Conservation (phyloP, 768 basidiomycete species). For the Paxillus involutus region DNA sequence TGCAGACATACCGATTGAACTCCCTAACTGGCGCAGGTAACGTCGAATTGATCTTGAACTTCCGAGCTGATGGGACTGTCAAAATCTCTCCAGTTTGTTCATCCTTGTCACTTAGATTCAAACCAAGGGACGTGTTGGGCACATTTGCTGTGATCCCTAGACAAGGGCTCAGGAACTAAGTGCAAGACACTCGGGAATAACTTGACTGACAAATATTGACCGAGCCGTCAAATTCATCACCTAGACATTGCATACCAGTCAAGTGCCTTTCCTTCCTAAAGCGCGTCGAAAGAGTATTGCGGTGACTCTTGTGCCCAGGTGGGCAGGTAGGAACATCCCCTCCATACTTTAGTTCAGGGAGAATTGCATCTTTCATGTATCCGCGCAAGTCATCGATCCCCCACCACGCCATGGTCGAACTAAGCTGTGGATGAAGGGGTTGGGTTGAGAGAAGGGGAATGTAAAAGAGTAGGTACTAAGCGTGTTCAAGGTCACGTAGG, state of each 20-base stretch:
- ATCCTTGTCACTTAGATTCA: slow-evolving; percentile 24
- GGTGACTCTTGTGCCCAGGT: slow-evolving; percentile 36
- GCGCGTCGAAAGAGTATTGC: slow-evolving; percentile 33
- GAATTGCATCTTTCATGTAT: slow-evolving; percentile 34
- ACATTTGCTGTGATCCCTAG: slow-evolving; percentile 29
- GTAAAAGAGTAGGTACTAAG: background rate
- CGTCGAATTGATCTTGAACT: slow-evolving; percentile 24
- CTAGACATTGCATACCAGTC: slow-evolving; percentile 26
- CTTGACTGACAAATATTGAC: slow-evolving; percentile 29
- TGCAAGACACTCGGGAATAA: background rate
- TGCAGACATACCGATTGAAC: slow-evolving; percentile 25
- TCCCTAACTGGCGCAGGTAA: slow-evolving; percentile 32
- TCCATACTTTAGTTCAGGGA: slow-evolving; percentile 32
- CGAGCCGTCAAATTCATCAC: slow-evolving; percentile 24
- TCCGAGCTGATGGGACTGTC: slow-evolving; percentile 32
- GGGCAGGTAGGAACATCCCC: slow-evolving; percentile 14
- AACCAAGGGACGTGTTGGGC: slow-evolving; percentile 28
- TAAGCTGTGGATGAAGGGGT: background rate
- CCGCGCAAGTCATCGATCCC: slow-evolving; percentile 34
- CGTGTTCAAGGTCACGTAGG: background rate
- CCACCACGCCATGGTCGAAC: slow-evolving; percentile 23
- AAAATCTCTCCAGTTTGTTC: slow-evolving; percentile 25
- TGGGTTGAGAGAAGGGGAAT: background rate
- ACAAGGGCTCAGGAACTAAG: background rate
- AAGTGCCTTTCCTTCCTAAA: slow-evolving; percentile 32